phyloP scores from a whole-genome alignment of 1,284 basidiomycete genomes.

The Rugosomyces carneus region DNA sequence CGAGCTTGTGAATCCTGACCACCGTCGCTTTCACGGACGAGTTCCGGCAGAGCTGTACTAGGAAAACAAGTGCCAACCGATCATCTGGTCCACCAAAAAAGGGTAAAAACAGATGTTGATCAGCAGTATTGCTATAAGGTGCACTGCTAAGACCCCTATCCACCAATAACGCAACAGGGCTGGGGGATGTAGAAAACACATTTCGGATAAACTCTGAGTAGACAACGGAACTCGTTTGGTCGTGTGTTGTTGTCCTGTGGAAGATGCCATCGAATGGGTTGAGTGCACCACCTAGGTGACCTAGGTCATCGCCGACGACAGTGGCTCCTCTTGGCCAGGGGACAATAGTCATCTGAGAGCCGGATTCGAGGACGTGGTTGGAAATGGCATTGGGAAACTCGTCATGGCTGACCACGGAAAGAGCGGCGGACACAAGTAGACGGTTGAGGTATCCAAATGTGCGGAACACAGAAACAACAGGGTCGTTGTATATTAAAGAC shows the following conservation, averaged over 20 bases:
- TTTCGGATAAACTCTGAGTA: constrained; percentile 79
- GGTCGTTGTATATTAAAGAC: constrained; percentile 67
- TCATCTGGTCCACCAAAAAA: constrained; percentile 95
- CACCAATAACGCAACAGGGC: constrained; percentile 78
- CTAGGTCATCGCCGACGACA: constrained; percentile 21
- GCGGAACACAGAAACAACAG: constrained; percentile 75
- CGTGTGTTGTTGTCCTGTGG: constrained; percentile 34
- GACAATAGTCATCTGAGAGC: constrained; percentile 72
- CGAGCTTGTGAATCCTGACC: constrained; percentile 48
- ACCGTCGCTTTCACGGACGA: constrained; percentile 63
- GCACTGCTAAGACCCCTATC: constrained; percentile 45
- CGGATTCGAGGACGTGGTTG: constrained; percentile 51
- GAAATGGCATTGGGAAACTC: constrained; percentile 69
- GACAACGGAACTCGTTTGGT: constrained; percentile 45
- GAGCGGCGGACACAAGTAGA: constrained; percentile 60
- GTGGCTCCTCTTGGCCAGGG: constrained; percentile 60
- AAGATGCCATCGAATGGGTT: constrained; percentile 63
- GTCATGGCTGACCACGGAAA: constrained; percentile 61
- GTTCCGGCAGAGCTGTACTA: constrained; percentile 74
- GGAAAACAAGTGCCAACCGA: constrained; percentile 72
- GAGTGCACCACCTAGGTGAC: constrained; percentile 19
- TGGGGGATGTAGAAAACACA: constrained; percentile 62
- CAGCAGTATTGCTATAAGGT: constrained; percentile 18
- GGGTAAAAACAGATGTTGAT: constrained; percentile 73
- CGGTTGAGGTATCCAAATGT: constrained; percentile 77